Evolutionary conservation across 1,284 basidiomycete genomes (phyloP), one percentile per base, ranked within the genome.

Genomic region (Anthracocystis setariae): DNA sequence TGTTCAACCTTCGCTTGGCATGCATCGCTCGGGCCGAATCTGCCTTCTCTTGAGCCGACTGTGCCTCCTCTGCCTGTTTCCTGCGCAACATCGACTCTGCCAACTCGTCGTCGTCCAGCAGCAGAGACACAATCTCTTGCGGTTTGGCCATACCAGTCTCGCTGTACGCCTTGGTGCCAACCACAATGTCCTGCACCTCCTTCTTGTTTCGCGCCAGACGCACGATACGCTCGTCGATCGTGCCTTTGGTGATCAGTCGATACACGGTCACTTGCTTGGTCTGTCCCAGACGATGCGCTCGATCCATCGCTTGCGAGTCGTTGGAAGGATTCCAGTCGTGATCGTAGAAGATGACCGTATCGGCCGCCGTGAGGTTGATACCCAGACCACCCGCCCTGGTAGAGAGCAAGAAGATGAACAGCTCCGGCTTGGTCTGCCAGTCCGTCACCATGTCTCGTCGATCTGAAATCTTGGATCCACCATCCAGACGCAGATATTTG

Each of bases 241-340:
- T 98, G 13, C 94, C 94, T 81, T 90, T 92, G 12, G 93, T 95
- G 79, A 99, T 97, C 53, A 99, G 87, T 40, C 96, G 91, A 84
- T 98, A 99, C 5, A 99, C 95, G 0, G 95, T 98, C 58, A 99
- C 96, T 85, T 99, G 96, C 67, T 94, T 92, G 12, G 94, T 98
- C 85, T 99, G 96, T 37, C 96, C 96, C 13, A 99, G 88, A 81
- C 96, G 93, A 86, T 99, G 96, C 20, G 96, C 96, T 78, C 96
- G 92, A 83, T 98, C 96, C 96, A 99, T 99, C 10, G 96, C 96
- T 84, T 99, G 96, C 38, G 94, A 93, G 83, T 99, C 96, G 82
- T 98, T 98, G 25, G 82, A 81, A 3, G 80, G 96, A 83, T 99
- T 99, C 96, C 96, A 99, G 81, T 99, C 96, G 80, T 96, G 94